These are phyloP conservation scores for Lycium ferocissimum DNA, from an alignment of 257 asterid species.

Conservation along the genomic window DNA sequence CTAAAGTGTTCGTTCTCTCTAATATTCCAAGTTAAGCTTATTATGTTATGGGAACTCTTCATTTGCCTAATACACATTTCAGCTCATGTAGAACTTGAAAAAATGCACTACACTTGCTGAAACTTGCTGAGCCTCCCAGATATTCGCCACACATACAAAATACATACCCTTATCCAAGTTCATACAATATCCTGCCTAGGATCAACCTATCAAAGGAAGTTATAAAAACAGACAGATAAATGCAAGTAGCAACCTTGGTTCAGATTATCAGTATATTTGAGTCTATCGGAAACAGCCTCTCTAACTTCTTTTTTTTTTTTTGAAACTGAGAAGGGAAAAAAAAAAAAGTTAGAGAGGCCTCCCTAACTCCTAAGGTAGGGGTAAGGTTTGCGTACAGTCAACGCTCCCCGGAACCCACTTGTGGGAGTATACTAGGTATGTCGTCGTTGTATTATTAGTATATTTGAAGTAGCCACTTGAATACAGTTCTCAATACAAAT, in stretches of 20 bases:
- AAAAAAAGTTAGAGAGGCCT: no score
- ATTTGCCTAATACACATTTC: not conserved
- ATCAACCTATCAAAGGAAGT: not conserved
- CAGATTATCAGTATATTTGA: not conserved
- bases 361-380: no score
- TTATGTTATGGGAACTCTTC: no score
- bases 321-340: no score
- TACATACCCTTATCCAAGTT: not conserved
- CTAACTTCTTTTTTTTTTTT: no score
- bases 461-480: not conserved
- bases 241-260: slow-evolving; percentile 17
- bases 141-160: not conserved
- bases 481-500: not conserved
- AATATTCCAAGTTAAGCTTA: no score
- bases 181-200: not conserved
- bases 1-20: no score
- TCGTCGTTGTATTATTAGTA: no score
- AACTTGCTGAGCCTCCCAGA: not conserved
- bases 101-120: not conserved
- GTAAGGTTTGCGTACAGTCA: no score
- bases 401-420: no score
- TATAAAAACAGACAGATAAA: not conserved
- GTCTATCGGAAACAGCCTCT: no score
- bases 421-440: no score
- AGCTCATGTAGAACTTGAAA: not conserved